A percentile compares a stretch with the other conserved stretches of the same genome.
Evolutionary conservation across 2,329 filamentous ascomycete species (phyloP).

Genomic region (Ascochyta fabae): DNA sequence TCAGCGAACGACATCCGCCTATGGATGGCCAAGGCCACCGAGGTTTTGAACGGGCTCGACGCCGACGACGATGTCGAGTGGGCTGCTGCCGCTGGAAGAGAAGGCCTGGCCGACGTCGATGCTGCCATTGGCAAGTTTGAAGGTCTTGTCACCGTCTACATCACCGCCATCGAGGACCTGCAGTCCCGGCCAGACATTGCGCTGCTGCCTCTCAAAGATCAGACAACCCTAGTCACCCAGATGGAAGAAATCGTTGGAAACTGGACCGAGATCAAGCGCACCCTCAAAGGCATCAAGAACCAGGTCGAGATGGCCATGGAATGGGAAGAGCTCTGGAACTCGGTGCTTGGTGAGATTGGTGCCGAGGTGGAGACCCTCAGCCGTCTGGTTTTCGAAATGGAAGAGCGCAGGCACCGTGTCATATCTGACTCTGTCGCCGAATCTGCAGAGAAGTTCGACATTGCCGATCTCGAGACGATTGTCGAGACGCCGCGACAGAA

Average conservation of each 20-base stretch:
- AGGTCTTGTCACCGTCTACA: slow-evolving; percentile 87
- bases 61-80: slow-evolving; percentile 98
- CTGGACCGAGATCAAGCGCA: slow-evolving; percentile 82
- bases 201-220: slow-evolving; percentile 71
- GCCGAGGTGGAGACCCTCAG: slow-evolving; percentile 82
- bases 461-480: slow-evolving; percentile 90
- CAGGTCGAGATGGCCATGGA: slow-evolving; percentile 98
- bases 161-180: slow-evolving; percentile 90
- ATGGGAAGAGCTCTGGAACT: slow-evolving; percentile 97
- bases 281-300: slow-evolving; percentile 78
- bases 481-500: slow-evolving; percentile 74
- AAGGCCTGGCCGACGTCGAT: slow-evolving; percentile 74
- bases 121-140: slow-evolving; percentile 83
- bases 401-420: slow-evolving; percentile 87
- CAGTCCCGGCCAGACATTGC: slow-evolving; percentile 79
- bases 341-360: slow-evolving; percentile 89
- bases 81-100: slow-evolving; percentile 85
- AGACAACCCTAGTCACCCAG: slow-evolving; percentile 78
- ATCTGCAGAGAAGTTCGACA: slow-evolving; percentile 71
- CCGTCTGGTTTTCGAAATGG: slow-evolving; percentile 93
- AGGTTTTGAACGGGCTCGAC: slow-evolving; percentile 86
- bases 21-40: slow-evolving; percentile 92
- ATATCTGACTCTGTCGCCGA: slow-evolving; percentile 65
- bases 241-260: slow-evolving; percentile 87
- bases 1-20: slow-evolving; percentile 90